Evolutionary conservation across 1,284 basidiomycete genomes (phyloP).

Genomic region (Ceratobasidium sp.): DNA sequence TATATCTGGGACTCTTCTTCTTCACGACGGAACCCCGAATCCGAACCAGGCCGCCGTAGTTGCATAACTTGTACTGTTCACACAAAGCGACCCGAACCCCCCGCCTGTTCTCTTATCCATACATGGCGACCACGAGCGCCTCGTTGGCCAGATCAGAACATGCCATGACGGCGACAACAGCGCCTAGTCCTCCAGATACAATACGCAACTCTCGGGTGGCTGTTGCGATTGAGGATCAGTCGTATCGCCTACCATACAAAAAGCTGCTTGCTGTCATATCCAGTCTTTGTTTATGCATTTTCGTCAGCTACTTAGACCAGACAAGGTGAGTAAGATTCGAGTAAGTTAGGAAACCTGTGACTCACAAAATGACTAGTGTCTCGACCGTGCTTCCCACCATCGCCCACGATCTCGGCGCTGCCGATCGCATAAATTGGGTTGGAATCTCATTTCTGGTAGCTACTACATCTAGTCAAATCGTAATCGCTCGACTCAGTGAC

Average conservation of each 20-base stretch:
- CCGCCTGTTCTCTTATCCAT: no score
- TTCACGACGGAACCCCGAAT: no score
- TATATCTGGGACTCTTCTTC: no score
- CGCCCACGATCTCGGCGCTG: conserved; percentile 44
- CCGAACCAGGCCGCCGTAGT: no score
- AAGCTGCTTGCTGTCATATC: conserved; percentile 36
- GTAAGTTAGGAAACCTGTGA: no score
- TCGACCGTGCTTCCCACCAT: conserved; percentile 42
- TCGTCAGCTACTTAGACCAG: conserved; percentile 43
- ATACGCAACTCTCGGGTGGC: neutral
- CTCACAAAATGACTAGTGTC: no score
- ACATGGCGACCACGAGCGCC: no score
- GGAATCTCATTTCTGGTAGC: conserved; percentile 45
- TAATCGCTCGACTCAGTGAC: conserved; percentile 42
- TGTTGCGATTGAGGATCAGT: conserved; percentile 36
- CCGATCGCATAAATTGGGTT: conserved; percentile 45
- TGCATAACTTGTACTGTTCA: no score
- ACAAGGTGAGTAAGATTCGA: conserved; percentile 28
- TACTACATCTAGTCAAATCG: conserved; percentile 43
- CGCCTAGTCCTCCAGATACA: no score
- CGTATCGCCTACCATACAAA: conserved; percentile 41
- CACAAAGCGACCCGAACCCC: no score
- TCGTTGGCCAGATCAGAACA: no score
- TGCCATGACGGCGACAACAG: no score
- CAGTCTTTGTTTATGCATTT: conserved; percentile 39